phyloP scores from a whole-genome alignment of 495 filamentous ascomycete species.

The Poronia punctata region DNA sequence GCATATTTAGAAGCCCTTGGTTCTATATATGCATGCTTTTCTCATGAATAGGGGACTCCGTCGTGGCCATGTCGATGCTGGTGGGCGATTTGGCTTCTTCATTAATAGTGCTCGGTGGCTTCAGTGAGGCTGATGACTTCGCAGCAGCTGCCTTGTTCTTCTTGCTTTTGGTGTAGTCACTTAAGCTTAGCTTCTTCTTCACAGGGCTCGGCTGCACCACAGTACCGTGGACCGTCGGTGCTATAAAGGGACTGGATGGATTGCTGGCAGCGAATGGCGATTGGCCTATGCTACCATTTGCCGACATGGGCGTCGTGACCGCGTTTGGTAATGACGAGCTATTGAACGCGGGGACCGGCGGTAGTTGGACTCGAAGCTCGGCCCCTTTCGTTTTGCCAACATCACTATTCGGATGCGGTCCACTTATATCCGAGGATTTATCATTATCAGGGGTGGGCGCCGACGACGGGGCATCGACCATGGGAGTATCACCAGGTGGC shows the following conservation, averaged over 20 bases:
- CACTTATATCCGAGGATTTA: slow-evolving; percentile 1
- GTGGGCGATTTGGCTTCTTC: slow-evolving; percentile 40
- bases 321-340: slow-evolving; percentile 22
- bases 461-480: slow-evolving; percentile 18
- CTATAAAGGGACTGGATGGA: slow-evolving; percentile 35
- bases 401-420: slow-evolving; percentile 5
- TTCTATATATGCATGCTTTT: slow-evolving; percentile 26
- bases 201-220: slow-evolving; percentile 51
- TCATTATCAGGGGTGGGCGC: slow-evolving; percentile 13
- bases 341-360: slow-evolving; percentile 36
- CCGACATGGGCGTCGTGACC: slow-evolving; percentile 37
- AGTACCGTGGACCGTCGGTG: slow-evolving; percentile 35
- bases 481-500: slow-evolving; percentile 13
- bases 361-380: slow-evolving; percentile 46
- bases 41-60: slow-evolving; percentile 27
- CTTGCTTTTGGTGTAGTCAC: slow-evolving; percentile 58
- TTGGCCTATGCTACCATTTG: slow-evolving; percentile 37
- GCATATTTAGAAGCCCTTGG: too few species aligned
- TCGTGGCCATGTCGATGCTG: slow-evolving; percentile 18
- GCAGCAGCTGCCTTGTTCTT: slow-evolving; percentile 38
- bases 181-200: slow-evolving; percentile 67
- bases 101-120: slow-evolving; percentile 26
- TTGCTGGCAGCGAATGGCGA: slow-evolving; percentile 43
- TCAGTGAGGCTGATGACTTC: slow-evolving; percentile 25
- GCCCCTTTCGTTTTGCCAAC: slow-evolving; percentile 29